Conservation (phyloP, 768 basidiomycete genomes). For the Trametes sanguinea region DNA sequence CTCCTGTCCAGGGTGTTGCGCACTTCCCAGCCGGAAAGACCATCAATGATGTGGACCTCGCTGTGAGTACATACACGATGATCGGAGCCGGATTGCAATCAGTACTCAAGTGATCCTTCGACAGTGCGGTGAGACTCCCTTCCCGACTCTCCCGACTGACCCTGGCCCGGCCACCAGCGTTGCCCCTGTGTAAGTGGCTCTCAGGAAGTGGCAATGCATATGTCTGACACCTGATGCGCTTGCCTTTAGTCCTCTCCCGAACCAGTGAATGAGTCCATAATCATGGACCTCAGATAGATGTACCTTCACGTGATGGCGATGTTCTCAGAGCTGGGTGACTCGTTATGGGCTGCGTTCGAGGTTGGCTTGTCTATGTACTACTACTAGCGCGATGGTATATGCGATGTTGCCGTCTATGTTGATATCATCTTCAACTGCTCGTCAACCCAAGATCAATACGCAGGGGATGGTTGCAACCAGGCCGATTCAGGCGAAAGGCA, state of each 20-base stretch:
- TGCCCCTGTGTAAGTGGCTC: conserved; percentile 32
- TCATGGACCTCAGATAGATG: too few relatives aligned
- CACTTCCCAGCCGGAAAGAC: conserved; percentile 27
- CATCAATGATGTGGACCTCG: conserved; percentile 24
- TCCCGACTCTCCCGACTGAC: conserved; percentile 25
- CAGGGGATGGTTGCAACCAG: too few relatives aligned
- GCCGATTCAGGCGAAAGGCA: too few relatives aligned
- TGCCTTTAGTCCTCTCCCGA: background rate
- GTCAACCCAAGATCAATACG: too few relatives aligned
- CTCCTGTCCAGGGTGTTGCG: conserved; percentile 12
- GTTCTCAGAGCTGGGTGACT: too few relatives aligned
- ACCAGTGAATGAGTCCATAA: background rate
- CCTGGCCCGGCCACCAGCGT: conserved; percentile 36
- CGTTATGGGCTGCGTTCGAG: too few relatives aligned
- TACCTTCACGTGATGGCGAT: too few relatives aligned
- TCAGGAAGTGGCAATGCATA: background rate
- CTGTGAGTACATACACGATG: conserved; percentile 11
- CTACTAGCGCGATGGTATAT: too few relatives aligned
- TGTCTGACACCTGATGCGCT: background rate
- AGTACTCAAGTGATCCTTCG: background rate
- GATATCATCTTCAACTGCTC: too few relatives aligned
- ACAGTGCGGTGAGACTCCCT: conserved; percentile 19
- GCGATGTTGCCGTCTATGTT: too few relatives aligned
- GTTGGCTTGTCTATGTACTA: too few relatives aligned
- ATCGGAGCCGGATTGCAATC: background rate